Evolutionary conservation across 2,329 filamentous ascomycete species (phyloP), one percentile per base, ranked within the genome.

Genomic region (Pleomassaria siparia): DNA sequence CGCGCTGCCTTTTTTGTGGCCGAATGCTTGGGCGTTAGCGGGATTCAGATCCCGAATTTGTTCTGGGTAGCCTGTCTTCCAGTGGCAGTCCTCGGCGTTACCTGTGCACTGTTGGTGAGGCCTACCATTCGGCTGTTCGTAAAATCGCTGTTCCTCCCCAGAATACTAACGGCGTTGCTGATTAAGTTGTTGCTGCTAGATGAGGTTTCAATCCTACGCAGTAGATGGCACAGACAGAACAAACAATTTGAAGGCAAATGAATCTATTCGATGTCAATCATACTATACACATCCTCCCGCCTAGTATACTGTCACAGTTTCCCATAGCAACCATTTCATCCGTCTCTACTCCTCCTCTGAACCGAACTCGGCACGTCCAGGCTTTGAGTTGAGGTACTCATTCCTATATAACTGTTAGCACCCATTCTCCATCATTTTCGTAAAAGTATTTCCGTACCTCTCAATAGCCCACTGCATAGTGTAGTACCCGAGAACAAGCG

Each of bases 381-480:
- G 78, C 81, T 89, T 89, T 62, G 85, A 88, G 80, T 88, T 87
- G 64, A 88, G 77, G 75, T 86, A 88, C 68, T 88, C 78, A 76
- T 89, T 89, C 73, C 86, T 89, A 53, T 54, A 52, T 28, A 41
- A 3, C 15, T 16, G 40, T 44, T 26, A 44, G 15, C 29, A 43
- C 33, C 9, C 25, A 36, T 22, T 40, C 25, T 13, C n/a, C 20
- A 24, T 13, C 22, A 3, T 33, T 13, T n/a, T n/a, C 28, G 2
- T 7, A 29, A 2, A 3, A 21, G 11, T 20, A 15, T 15, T 21
- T 16, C 73, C 83, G 58, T 82, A 96, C 91, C 84, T 84, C 76
- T 95, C 84, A 63, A 81, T 85, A 58, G 91, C 91, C 92, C 91
- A 96, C 69, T 86, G 76, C 85, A 96, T 87, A 62, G 83, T 69